Base-by-base conservation (phyloP, 345 rosid species). In the Geranium brycei region DNA sequence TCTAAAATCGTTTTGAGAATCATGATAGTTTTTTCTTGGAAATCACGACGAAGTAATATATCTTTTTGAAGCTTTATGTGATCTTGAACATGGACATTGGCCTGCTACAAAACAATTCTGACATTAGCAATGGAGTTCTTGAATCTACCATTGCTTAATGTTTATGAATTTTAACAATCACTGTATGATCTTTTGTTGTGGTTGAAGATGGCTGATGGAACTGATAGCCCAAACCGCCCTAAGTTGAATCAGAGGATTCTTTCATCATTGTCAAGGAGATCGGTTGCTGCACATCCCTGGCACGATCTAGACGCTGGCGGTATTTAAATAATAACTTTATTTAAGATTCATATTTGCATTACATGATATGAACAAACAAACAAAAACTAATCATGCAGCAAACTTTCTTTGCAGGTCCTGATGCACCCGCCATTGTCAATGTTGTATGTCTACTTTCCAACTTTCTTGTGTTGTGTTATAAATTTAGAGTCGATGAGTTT, bases 271-370 rank as follows among this genome's bases (percentile, higher is more conserved):
- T 78, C 81, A 18, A 74, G 64, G 61, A 74, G 81, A 61, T 74
- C 81, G 38, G 78, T 78, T 56, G 81, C 81, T n/a, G 81, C 81
- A 56, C 81, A 78, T 72, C 81, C 81, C 13, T 78, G 81, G 81
- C 81, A 78, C 72, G 81, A 78, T 78, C 81, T 78, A 47, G 81
- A 78, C 53, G 71, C 74, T 58, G 81, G 81, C 5, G 41, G 41
- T 35, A 35, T 7, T 7, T 35, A 35, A 35, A 35, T 7, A 35
- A 35, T 35, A 35, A 35, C 41, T 35, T 35, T 4, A 35, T 35
- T 7, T 35, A 6, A 32, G 38, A 32, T 32, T 32, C 38, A 32
- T 74, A 71, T 3, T 23, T n/a, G n/a, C n/a, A n/a, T n/a, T n/a
- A n/a, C n/a, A 11, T 35, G 11, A 60, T 28, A 15, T 7, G 17